These are phyloP conservation scores for Eurotiales sp. DNA, from an alignment of 2,329 filamentous ascomycete genomes.

Conservation along the genomic window DNA sequence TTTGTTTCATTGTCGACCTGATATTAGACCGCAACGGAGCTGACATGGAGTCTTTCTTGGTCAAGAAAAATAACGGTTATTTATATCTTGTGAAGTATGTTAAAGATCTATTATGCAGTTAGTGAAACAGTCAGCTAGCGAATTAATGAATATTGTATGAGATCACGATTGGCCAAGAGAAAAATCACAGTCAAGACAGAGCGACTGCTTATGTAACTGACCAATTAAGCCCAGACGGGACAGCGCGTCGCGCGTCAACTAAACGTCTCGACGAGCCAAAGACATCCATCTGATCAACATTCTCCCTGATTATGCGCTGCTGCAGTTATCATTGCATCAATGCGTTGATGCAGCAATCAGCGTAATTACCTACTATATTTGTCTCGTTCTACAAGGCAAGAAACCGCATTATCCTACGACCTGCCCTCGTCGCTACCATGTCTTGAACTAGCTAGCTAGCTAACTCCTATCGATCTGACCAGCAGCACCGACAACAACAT, in stretches of 20 bases:
- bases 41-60: constrained; percentile 7
- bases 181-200: too few relatives aligned
- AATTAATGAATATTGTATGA: neutral
- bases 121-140: neutral
- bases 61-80: constrained; percentile 6
- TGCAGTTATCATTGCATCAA: neutral
- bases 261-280: neutral
- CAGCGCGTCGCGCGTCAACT: constrained; percentile 32
- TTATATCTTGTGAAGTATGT: constrained; percentile 16
- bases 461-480: too few relatives aligned
- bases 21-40: constrained; percentile 1
- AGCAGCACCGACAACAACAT: neutral
- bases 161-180: too few relatives aligned
- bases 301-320: neutral
- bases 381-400: neutral
- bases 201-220: constrained; percentile 20
- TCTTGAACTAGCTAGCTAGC: constrained; percentile 1
- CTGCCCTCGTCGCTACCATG: neutral
- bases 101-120: neutral
- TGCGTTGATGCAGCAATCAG: neutral
- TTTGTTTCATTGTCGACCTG: neutral
- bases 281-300: neutral
- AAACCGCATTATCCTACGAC: neutral
- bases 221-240: constrained; percentile 11
- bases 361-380: neutral